These are phyloP conservation scores for Paspalum vaginatum DNA, from an alignment of 176 grass and related monocot species.

Conservation along the genomic window DNA sequence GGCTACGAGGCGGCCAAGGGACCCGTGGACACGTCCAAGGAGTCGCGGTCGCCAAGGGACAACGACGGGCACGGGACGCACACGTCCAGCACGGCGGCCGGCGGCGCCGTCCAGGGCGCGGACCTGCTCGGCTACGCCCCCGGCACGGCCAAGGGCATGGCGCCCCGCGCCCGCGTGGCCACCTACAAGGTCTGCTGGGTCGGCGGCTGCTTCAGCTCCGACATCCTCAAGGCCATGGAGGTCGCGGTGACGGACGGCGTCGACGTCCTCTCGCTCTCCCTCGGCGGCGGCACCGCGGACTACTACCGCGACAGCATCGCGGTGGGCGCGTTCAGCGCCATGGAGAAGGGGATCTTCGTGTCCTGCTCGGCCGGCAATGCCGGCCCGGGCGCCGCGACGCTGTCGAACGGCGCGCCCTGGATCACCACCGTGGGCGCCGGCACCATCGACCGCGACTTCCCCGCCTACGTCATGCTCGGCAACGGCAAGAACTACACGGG, in stretches of 20 bases:
- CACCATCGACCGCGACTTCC: constrained; percentile 91
- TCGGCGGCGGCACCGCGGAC: constrained; percentile 76
- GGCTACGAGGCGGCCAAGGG: constrained; percentile 92
- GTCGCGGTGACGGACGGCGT: constrained; percentile 82
- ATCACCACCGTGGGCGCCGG: constrained; percentile 92
- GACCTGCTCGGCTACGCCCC: constrained; percentile 73
- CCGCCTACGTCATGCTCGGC: constrained; percentile 63
- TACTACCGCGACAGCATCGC: constrained; percentile 90
- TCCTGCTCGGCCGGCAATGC: constrained; percentile 89
- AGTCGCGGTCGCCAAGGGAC: constrained; percentile 85
- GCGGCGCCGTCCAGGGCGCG: constrained; percentile 55
- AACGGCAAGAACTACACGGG: constrained; percentile 77
- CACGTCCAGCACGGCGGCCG: constrained; percentile 82
- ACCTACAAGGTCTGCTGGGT: constrained; percentile 97
- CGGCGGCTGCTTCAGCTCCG: constrained; percentile 92
- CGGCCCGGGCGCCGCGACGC: constrained; percentile 63
- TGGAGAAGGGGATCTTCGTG: constrained; percentile 85
- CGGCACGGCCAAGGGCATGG: constrained; percentile 86
- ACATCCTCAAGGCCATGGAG: constrained; percentile 96
- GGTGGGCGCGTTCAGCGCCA: constrained; percentile 78
- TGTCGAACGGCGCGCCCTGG: constrained; percentile 93
- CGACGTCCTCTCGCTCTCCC: constrained; percentile 82
- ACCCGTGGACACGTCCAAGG: constrained; percentile 69
- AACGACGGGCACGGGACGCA: constrained; percentile 95
- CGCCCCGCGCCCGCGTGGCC: constrained; percentile 67